phyloP scores from a whole-genome alignment of 2,329 filamentous ascomycete species.

The Helotiales sp. region DNA sequence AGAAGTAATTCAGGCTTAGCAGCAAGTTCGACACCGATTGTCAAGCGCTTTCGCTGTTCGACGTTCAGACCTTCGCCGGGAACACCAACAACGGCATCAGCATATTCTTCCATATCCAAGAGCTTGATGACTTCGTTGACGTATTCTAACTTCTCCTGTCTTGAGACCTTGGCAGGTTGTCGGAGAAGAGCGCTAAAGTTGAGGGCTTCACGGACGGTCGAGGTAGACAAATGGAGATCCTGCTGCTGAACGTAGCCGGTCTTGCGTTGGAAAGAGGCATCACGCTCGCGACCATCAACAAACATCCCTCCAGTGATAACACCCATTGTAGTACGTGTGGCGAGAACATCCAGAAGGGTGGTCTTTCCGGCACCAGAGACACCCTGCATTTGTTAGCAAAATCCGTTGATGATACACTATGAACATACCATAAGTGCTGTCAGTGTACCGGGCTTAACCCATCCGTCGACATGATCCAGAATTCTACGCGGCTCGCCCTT shows the following conservation, averaged over 20 bases:
- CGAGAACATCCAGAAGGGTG: conserved; percentile 79
- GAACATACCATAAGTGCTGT: conserved; percentile 61
- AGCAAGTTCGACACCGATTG: conserved; percentile 90
- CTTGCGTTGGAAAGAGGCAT: conserved; percentile 79
- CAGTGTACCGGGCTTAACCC: conserved; percentile 69
- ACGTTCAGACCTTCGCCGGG: conserved; percentile 66
- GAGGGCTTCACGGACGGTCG: conserved; percentile 85
- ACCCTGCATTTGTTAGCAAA: conserved; percentile 16
- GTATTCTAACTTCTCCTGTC: conserved; percentile 78
- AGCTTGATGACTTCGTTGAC: conserved; percentile 90
- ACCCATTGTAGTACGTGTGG: conserved; percentile 80
- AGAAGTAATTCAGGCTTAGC: conserved; percentile 85
- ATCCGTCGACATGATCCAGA: conserved; percentile 67
- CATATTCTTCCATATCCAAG: conserved; percentile 86
- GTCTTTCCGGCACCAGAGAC: conserved; percentile 74
- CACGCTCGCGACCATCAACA: conserved; percentile 59
- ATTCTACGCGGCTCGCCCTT: conserved; percentile 64
- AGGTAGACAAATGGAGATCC: conserved; percentile 81
- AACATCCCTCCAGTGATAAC: conserved; percentile 82
- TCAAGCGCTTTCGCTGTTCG: conserved; percentile 75
- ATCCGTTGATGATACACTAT: neutral
- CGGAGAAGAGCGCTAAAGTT: conserved; percentile 86
- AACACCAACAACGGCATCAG: conserved; percentile 87
- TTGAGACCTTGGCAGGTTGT: conserved; percentile 71
- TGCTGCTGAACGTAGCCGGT: conserved; percentile 92